A percentile compares a stretch with the other conserved stretches of the same genome.
phyloP scores from a whole-genome alignment of 148 eudicot species.

The Silene uniflora region DNA sequence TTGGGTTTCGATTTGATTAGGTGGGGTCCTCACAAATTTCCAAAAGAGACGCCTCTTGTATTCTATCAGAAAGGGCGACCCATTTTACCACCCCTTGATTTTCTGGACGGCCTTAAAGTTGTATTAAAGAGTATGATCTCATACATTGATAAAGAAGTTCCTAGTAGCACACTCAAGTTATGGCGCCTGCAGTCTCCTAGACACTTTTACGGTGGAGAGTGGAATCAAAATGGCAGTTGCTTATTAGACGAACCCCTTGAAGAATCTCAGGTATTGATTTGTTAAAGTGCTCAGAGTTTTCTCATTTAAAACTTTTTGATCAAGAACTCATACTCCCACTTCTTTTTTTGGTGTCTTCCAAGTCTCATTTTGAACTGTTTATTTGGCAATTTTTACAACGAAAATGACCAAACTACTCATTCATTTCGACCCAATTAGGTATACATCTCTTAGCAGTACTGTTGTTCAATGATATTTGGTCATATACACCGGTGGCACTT shows the following conservation, averaged over 20 bases:
- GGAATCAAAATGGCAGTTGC: slow-evolving; percentile 99
- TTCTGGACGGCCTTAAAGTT: slow-evolving; percentile 60
- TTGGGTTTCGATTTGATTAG: slow-evolving; percentile 27
- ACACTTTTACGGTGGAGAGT: slow-evolving; percentile 91
- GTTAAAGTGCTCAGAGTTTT: not conserved
- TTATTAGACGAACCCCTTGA: slow-evolving; percentile 66
- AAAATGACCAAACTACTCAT: too few species aligned
- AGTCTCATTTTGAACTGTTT: too few species aligned
- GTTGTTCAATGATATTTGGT: too few species aligned
- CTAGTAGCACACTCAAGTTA: slow-evolving; percentile 55
- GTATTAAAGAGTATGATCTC: slow-evolving; percentile 73
- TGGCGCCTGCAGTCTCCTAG: slow-evolving; percentile 93
- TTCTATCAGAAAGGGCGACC: slow-evolving; percentile 64
- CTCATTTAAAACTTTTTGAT: not conserved
- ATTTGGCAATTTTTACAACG: too few species aligned
- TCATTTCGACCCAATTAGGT: too few species aligned
- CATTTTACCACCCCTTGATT: slow-evolving; percentile 57
- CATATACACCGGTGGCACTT: too few species aligned
- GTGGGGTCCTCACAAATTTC: slow-evolving; percentile 93
- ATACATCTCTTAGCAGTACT: too few species aligned
- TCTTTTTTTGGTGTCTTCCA: too few species aligned
- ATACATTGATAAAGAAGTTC: slow-evolving; percentile 57
- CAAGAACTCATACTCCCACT: too few species aligned
- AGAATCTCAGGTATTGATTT: slow-evolving; percentile 51
- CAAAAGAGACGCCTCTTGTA: slow-evolving; percentile 82